phyloP scores from a whole-genome alignment of 805 yeast genomes.

The Ogataea neopini region DNA sequence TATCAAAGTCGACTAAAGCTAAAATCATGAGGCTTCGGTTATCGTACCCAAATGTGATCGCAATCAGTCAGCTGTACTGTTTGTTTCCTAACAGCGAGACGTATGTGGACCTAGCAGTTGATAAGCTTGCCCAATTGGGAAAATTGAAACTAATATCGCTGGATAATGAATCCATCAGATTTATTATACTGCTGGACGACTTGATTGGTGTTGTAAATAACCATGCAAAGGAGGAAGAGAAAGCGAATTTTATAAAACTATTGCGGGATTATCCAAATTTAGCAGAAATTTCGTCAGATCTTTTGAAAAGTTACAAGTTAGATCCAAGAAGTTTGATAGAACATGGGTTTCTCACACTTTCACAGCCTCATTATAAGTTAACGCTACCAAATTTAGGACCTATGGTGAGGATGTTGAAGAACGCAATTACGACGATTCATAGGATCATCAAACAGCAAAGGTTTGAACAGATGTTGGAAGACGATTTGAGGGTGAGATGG shows the following conservation, averaged over 20 bases:
- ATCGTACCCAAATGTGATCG: conserved; percentile 41
- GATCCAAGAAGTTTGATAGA: conserved; percentile 37
- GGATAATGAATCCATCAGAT: conserved; percentile 19
- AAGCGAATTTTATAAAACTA: conserved; percentile 19
- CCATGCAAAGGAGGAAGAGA: neutral
- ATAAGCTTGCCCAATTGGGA: conserved; percentile 39
- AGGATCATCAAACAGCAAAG: conserved; percentile 38
- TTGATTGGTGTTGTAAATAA: conserved; percentile 17
- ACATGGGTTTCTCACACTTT: conserved; percentile 45
- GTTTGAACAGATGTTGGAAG: conserved; percentile 46
- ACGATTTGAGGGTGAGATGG: conserved; percentile 45
- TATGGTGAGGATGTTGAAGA: conserved; percentile 43
- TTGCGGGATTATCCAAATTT: conserved; percentile 25
- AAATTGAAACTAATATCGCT: conserved; percentile 32
- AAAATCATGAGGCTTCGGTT: conserved; percentile 20
- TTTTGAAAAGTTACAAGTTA: conserved; percentile 21
- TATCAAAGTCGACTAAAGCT: conserved; percentile 23
- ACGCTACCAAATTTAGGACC: conserved; percentile 55
- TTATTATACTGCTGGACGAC: conserved; percentile 31
- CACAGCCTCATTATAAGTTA: conserved; percentile 41
- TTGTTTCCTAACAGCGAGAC: conserved; percentile 48
- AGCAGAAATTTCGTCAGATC: conserved; percentile 28
- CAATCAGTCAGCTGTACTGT: conserved; percentile 51
- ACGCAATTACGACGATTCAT: conserved; percentile 47
- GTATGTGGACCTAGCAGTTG: conserved; percentile 49